Percentiles rank a stretch among this genome's conserved stretches.
These are phyloP conservation scores for Tylopilus balloui DNA, from an alignment of 768 basidiomycete genomes.

Conservation along the genomic window DNA sequence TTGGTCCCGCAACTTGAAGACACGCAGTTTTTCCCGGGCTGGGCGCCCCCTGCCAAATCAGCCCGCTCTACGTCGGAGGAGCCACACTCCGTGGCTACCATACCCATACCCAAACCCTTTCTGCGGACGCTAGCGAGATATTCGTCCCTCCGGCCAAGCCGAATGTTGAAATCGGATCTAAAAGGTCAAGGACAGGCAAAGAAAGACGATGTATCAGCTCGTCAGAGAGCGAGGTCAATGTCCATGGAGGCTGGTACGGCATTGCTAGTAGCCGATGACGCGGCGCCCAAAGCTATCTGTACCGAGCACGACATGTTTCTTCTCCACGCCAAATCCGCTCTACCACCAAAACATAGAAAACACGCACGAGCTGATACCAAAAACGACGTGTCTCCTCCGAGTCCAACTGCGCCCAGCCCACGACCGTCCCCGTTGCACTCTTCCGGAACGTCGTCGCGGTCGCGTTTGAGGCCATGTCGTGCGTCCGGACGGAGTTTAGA, in stretches of 20 bases:
- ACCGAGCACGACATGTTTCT: conserved; percentile 18
- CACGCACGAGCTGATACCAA: conserved; percentile 13
- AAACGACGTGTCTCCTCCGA: not conserved
- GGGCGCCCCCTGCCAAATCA: not conserved
- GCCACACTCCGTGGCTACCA: not conserved
- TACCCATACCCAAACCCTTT: not conserved
- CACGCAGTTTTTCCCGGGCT: not conserved
- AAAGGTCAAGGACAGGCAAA: not conserved
- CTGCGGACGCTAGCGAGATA: not conserved
- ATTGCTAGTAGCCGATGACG: rapidly evolving
- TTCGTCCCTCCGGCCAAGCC: not conserved
- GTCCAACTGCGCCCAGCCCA: not conserved
- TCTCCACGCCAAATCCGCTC: conserved; percentile 19
- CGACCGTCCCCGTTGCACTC: not conserved
- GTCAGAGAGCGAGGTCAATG: not conserved
- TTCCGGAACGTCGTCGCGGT: not conserved
- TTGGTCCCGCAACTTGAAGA: not conserved
- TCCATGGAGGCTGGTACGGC: not conserved
- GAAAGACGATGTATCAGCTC: not conserved
- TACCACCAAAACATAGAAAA: conserved; percentile 7
- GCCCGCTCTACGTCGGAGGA: not conserved
- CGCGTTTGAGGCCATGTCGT: not conserved
- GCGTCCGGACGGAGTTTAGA: not conserved
- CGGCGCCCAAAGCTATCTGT: conserved; percentile 7
- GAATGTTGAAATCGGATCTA: not conserved